A percentile compares a stretch with the other conserved stretches of the same genome.
Evolutionary conservation across 2,329 filamentous ascomycete species (phyloP).

Genomic region (Penicillium sp.): DNA sequence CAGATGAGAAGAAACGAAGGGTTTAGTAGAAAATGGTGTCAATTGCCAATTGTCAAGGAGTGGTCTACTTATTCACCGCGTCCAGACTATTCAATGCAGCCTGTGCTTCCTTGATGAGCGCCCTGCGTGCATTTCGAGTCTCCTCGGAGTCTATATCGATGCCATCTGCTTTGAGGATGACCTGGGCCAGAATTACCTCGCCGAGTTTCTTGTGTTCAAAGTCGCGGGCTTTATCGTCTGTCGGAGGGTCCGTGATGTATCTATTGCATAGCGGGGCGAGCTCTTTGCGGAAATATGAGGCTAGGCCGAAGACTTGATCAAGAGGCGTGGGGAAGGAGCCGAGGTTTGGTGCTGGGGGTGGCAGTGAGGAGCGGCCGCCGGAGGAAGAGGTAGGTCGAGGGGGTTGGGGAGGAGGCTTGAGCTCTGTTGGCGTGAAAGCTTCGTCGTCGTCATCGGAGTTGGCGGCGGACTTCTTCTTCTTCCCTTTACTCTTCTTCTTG

Average conservation of each 20-base stretch:
- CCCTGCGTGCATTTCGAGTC: conserved; percentile 56
- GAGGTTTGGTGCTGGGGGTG: conserved; percentile 41
- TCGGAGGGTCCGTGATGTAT: conserved; percentile 46
- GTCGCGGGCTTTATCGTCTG: conserved; percentile 44
- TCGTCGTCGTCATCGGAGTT: conserved; percentile 6
- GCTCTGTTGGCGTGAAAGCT: background rate
- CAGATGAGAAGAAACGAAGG: background rate
- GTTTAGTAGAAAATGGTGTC: background rate
- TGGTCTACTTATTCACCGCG: conserved; percentile 26
- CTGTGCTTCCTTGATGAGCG: conserved; percentile 50
- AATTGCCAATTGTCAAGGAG: background rate
- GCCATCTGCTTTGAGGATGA: conserved; percentile 66
- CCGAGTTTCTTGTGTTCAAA: conserved; percentile 51
- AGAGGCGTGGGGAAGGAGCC: conserved; percentile 36
- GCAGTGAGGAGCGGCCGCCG: conserved; percentile 23
- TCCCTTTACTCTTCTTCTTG: conserved; percentile 32
- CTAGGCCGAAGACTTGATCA: conserved; percentile 46
- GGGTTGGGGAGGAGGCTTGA: conserved; percentile 24
- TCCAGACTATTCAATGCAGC: conserved; percentile 45
- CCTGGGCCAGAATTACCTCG: conserved; percentile 50
- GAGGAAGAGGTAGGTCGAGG: conserved; percentile 24
- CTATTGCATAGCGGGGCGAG: conserved; percentile 45
- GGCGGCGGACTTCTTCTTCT: conserved; percentile 31
- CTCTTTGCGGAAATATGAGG: conserved; percentile 41
- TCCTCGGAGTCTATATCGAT: conserved; percentile 73